Conservation (phyloP, 2,329 filamentous ascomycete genomes). For the Ascocoryne sarcoides region DNA sequence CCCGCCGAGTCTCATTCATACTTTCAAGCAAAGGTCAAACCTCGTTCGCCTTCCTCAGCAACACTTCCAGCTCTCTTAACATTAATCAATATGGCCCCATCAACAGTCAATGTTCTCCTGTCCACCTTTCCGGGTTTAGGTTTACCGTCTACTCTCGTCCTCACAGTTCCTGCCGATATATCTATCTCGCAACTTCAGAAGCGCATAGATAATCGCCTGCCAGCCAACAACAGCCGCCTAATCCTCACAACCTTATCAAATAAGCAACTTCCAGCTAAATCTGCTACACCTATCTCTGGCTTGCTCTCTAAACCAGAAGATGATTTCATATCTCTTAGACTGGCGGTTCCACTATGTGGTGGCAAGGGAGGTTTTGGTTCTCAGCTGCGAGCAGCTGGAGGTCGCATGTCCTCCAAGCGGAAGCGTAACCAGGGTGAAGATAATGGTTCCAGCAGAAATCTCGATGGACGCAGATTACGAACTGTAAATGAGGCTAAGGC, state of each 20-base stretch:
- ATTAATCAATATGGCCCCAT: conserved; percentile 41
- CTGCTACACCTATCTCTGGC: conserved; percentile 46
- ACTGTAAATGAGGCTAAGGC: conserved; percentile 95
- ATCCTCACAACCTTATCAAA: conserved; percentile 78
- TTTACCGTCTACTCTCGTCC: conserved; percentile 70
- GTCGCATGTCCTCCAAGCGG: conserved; percentile 89
- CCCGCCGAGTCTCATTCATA: too few relatives aligned
- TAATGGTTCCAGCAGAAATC: conserved; percentile 84
- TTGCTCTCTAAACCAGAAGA: conserved; percentile 50
- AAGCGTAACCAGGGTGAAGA: conserved; percentile 78
- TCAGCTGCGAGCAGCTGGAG: conserved; percentile 89
- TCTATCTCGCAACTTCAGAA: conserved; percentile 59
- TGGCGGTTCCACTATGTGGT: conserved; percentile 72
- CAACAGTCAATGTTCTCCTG: conserved; percentile 70
- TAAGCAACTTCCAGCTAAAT: conserved; percentile 52
- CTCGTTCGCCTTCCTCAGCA: too few relatives aligned
- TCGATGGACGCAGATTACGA: conserved; percentile 81
- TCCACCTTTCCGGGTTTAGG: conserved; percentile 76
- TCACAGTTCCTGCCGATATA: conserved; percentile 60
- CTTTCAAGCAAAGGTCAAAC: too few relatives aligned
- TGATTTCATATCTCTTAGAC: conserved; percentile 72
- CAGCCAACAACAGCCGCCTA: conserved; percentile 48
- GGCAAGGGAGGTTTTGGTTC: conserved; percentile 98
- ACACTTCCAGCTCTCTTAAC: too few relatives aligned
- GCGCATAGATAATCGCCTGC: conserved; percentile 53